These are phyloP conservation scores for Salvia splendens DNA, from an alignment of 257 asterid species.

Conservation along the genomic window DNA sequence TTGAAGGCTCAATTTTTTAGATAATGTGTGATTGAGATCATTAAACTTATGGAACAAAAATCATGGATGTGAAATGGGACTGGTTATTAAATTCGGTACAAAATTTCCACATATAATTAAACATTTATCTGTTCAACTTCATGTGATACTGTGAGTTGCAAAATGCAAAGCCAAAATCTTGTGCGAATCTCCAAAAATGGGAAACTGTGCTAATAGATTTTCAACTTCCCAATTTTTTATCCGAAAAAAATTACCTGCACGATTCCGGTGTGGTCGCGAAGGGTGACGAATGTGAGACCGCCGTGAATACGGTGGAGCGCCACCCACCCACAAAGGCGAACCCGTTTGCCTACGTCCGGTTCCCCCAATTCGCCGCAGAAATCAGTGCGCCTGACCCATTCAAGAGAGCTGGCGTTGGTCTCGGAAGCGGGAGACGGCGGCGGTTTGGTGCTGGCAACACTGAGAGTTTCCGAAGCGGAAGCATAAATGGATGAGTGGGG, in stretches of 20 bases:
- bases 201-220: neutral
- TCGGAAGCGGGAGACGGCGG: conserved; percentile 35
- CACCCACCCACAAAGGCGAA: conserved; percentile 96
- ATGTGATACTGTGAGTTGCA: neutral
- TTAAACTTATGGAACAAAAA: neutral
- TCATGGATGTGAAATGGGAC: neutral
- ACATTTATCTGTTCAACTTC: no score
- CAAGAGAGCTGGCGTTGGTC: conserved; percentile 39
- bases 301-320: conserved; percentile 98
- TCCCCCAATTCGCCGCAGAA: conserved; percentile 78
- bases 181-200: neutral
- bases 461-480: conserved; percentile 44
- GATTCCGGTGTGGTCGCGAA: conserved; percentile 88
- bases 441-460: conserved; percentile 42
- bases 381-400: conserved; percentile 80
- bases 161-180: neutral
- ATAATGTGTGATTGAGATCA: neutral
- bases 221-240: neutral
- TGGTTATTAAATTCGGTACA: neutral
- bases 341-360: conserved; percentile 72
- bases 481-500: conserved; percentile 45
- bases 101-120: neutral
- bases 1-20: neutral
- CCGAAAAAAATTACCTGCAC: conserved; percentile 60
- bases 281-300: conserved; percentile 81